Conservation (phyloP, 2,329 filamentous ascomycete species). For the Penicillium hordei region DNA sequence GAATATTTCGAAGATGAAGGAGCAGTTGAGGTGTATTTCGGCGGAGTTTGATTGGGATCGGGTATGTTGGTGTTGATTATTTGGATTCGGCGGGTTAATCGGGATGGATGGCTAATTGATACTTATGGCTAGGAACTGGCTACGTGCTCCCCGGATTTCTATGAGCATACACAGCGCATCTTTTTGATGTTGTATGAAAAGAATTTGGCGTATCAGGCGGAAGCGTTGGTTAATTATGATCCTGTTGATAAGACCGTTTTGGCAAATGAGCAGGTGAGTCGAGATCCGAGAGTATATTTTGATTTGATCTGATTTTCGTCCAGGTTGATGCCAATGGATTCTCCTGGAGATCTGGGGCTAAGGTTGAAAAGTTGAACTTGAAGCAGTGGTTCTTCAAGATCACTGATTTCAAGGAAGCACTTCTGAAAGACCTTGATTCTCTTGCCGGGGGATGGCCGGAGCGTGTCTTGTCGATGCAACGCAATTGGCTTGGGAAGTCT, state of each 20-base stretch:
- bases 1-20: conserved; percentile 84
- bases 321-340: conserved; percentile 75
- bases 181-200: conserved; percentile 74
- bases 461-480: conserved; percentile 77
- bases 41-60: conserved; percentile 79
- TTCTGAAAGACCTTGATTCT: conserved; percentile 69
- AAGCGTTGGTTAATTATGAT: conserved; percentile 86
- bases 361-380: conserved; percentile 74
- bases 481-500: conserved; percentile 84
- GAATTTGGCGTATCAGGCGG: conserved; percentile 77
- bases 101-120: neutral
- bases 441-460: conserved; percentile 76
- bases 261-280: conserved; percentile 73
- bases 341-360: conserved; percentile 84
- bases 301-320: conserved; percentile 4
- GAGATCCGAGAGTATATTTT: neutral
- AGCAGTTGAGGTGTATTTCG: conserved; percentile 75
- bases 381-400: conserved; percentile 92
- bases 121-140: conserved; percentile 67
- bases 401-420: conserved; percentile 70
- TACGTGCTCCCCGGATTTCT: conserved; percentile 81
- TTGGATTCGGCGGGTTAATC: neutral
- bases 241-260: conserved; percentile 86
- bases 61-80: conserved; percentile 52
- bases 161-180: conserved; percentile 83